Percentiles rank a stretch among this genome's conserved stretches.
Evolutionary conservation across 352 stramenopile species (phyloP).

Genomic region (Phytopythium chamaehyphon): DNA sequence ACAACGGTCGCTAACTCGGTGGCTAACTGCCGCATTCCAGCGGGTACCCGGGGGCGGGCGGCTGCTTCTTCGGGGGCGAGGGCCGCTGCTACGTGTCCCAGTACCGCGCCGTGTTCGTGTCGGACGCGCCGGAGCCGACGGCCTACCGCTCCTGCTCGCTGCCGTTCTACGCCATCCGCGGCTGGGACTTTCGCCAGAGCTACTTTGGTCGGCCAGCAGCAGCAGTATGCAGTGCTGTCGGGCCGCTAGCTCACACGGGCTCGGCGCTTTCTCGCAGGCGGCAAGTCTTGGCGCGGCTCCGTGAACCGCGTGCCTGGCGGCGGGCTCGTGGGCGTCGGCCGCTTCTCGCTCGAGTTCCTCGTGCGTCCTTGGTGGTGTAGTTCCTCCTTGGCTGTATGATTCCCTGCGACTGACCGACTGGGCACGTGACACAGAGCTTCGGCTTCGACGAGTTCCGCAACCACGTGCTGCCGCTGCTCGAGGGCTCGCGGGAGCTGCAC

Average conservation of each 20-base stretch:
- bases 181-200: conserved; percentile 61
- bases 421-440: conserved; percentile 30
- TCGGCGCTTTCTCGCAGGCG: conserved; percentile 23
- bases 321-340: conserved; percentile 55
- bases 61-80: conserved; percentile 72
- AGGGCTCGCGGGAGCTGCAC: conserved; percentile 46
- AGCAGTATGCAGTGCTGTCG: too few species aligned
- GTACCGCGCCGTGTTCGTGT: conserved; percentile 72
- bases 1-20: not conserved
- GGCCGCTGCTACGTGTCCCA: conserved; percentile 73
- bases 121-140: conserved; percentile 21
- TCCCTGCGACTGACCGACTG: not conserved
- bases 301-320: conserved; percentile 69
- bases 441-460: conserved; percentile 76
- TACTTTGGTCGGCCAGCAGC: conserved; percentile 65
- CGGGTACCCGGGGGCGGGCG: conserved; percentile 76
- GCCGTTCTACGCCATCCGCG: conserved; percentile 71
- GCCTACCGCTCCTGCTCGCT: conserved; percentile 75
- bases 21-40: conserved; percentile 14
- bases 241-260: too few species aligned
- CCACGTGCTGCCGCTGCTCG: conserved; percentile 58
- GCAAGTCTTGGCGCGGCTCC: conserved; percentile 56
- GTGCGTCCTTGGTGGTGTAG: conserved; percentile 18
- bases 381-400: too few species aligned
- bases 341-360: conserved; percentile 58